Base-by-base conservation (phyloP, 2,329 filamentous ascomycete species). In the Alternaria alternata region DNA sequence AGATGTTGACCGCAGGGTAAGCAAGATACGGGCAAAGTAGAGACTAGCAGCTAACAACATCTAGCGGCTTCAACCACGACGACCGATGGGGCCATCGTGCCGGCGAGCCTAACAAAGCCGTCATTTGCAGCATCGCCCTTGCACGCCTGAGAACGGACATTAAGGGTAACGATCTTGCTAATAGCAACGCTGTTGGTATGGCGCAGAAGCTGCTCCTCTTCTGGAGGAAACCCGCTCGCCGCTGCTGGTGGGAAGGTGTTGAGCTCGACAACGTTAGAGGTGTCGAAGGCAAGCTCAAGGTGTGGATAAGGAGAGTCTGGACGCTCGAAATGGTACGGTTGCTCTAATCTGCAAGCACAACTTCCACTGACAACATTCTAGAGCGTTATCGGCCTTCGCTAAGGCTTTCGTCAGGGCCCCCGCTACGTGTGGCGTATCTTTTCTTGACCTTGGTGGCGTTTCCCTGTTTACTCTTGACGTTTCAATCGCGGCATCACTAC, bases 211-310 rank as follows among this genome's bases (percentile, higher is more conserved):
- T 99, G 47, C 85, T 99, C 14, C 86, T 99, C 4, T 99, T 99
- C 83, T 99, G 95, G 95, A 88, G 95, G 67, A 99, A 99, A 81
- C 95, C 95, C 16, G 95, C 95, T 14, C 85, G 95, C 62, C 87
- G 95, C 78, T 99, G 95, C 84, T 99, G 95, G 95, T 99, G 95
- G 95, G 95, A 99, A 79, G 95, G 95, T 24, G 91, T 99, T 38
- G 94, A 98, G 78, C 84, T 99, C 44, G 88, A 95, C 18, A 86
- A 92, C 66, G 91, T 99, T 12, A 93, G 96, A 51, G 95, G 95
- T 14, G 91, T 98, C 7, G 88, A 96, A 52, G 94, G 94, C 53
- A 92, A 90, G 77, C 85, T 99, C 69, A 99, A 99, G 81, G 93
- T 99, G 59, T 99, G 95, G 95, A 98, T 99, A 77, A 87, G 95